A percentile compares a stretch with the other conserved stretches of the same genome.
Conservation (phyloP, 257 asterid genomes). For the Plantago ovata region DNA sequence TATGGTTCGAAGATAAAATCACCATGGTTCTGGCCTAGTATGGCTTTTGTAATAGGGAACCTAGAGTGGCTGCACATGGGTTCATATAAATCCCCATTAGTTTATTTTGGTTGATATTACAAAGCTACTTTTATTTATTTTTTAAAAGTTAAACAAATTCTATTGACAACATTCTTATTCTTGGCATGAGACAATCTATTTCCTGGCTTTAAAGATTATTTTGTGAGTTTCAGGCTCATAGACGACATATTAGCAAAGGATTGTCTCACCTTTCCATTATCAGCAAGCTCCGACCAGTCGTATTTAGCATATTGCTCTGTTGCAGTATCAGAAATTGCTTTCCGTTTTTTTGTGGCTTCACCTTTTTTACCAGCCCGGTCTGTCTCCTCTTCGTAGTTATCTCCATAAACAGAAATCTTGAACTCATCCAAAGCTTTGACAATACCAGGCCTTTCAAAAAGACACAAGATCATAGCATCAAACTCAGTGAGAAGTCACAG, state of each 20-base stretch:
- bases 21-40: too few species aligned
- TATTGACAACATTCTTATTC: not conserved
- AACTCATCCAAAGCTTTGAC: constrained; percentile 85
- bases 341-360: constrained; percentile 67
- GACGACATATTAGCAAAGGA: constrained; percentile 13
- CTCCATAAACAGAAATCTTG: constrained; percentile 78
- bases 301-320: constrained; percentile 50
- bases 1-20: too few species aligned
- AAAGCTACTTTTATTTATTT: too few species aligned
- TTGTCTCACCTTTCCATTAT: constrained; percentile 67
- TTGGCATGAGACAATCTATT: not conserved
- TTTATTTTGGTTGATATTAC: too few species aligned
- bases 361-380: constrained; percentile 42
- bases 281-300: constrained; percentile 87
- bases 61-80: too few species aligned
- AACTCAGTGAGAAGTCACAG: constrained; percentile 9
- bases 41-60: too few species aligned
- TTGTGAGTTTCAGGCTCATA: not conserved
- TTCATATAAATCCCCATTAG: too few species aligned
- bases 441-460: constrained; percentile 60
- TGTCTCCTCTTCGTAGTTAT: constrained; percentile 50
- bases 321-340: constrained; percentile 66
- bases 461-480: constrained; percentile 2
- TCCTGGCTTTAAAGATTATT: not conserved
- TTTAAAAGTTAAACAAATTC: too few species aligned